Conservation (phyloP, 2,329 filamentous ascomycete species). For the Aphanoascus verrucosus region DNA sequence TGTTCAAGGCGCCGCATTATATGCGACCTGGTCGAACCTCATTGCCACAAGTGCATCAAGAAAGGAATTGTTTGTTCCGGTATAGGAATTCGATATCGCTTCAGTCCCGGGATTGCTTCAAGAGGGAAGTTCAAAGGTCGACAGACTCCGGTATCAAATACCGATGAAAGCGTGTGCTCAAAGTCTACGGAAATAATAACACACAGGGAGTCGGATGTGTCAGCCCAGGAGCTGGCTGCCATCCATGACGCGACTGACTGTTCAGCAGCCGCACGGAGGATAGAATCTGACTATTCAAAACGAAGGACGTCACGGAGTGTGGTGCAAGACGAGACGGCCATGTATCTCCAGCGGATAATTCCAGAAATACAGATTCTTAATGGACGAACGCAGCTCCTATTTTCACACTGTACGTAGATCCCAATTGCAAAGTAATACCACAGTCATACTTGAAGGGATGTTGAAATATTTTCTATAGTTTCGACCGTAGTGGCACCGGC, state of each 20-base stretch:
- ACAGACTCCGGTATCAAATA: neutral
- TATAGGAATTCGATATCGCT: constrained; percentile 3
- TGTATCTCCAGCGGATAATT: neutral
- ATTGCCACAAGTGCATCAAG: neutral
- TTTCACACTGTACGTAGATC: neutral
- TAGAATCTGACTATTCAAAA: neutral
- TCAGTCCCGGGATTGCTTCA: constrained; percentile 1
- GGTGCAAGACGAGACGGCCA: neutral
- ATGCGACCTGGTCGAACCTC: neutral
- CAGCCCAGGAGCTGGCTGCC: neutral
- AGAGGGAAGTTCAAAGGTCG: neutral
- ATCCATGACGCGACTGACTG: neutral
- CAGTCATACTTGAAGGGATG: too few species aligned
- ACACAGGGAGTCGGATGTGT: neutral
- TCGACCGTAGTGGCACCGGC: neutral
- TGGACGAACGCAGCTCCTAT: neutral
- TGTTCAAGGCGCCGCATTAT: neutral
- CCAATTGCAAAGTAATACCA: neutral
- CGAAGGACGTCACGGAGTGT: neutral
- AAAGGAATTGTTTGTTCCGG: neutral
- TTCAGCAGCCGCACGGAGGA: too few species aligned
- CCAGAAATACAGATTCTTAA: constrained; percentile 1
- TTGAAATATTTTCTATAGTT: neutral
- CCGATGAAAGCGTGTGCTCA: neutral
- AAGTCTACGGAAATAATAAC: neutral